phyloP scores from a whole-genome alignment of 768 basidiomycete species.

The Nevesoporus exiguus region DNA sequence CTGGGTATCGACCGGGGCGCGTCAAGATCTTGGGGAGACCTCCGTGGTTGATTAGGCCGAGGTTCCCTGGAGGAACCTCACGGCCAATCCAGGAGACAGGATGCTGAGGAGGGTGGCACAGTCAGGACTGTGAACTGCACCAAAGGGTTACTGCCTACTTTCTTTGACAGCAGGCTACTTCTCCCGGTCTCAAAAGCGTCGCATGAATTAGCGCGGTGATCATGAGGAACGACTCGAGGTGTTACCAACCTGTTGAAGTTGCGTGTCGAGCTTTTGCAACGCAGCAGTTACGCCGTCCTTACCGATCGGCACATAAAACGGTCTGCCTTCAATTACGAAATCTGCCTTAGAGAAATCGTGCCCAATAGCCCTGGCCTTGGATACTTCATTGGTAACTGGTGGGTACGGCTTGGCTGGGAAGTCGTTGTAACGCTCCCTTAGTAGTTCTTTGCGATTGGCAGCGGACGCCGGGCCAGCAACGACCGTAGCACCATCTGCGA shows the following conservation, averaged over 20 bases:
- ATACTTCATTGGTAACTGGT: slow-evolving; percentile 4
- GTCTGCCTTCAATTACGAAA: slow-evolving; percentile 52
- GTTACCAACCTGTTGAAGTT: slow-evolving; percentile 43
- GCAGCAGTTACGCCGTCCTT: slow-evolving; percentile 67
- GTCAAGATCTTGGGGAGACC: slow-evolving; percentile 76
- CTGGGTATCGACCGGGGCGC: slow-evolving; percentile 73
- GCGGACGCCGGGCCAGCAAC: slow-evolving; percentile 37
- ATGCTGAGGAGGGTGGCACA: slow-evolving; percentile 25
- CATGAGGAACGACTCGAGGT: background rate
- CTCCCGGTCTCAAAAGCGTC: slow-evolving; percentile 48
- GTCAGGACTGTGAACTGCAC: background rate
- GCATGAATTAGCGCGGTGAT: slow-evolving; percentile 4
- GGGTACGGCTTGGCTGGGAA: slow-evolving; percentile 22
- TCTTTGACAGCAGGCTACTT: slow-evolving; percentile 57
- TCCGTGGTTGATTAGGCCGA: slow-evolving; percentile 80
- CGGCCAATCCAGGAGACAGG: slow-evolving; percentile 69
- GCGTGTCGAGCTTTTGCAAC: slow-evolving; percentile 62
- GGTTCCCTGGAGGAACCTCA: slow-evolving; percentile 66
- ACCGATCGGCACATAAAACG: slow-evolving; percentile 69
- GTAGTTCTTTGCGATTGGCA: slow-evolving; percentile 25
- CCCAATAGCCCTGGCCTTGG: slow-evolving; percentile 14
- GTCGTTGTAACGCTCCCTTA: slow-evolving; percentile 16
- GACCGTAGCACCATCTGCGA: slow-evolving; percentile 45
- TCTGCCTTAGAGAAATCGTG: slow-evolving; percentile 48
- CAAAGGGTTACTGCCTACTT: slow-evolving; percentile 33